Evolutionary conservation across 1,139 yeast species (phyloP).

Genomic region (Yamadazyma mexicana): DNA sequence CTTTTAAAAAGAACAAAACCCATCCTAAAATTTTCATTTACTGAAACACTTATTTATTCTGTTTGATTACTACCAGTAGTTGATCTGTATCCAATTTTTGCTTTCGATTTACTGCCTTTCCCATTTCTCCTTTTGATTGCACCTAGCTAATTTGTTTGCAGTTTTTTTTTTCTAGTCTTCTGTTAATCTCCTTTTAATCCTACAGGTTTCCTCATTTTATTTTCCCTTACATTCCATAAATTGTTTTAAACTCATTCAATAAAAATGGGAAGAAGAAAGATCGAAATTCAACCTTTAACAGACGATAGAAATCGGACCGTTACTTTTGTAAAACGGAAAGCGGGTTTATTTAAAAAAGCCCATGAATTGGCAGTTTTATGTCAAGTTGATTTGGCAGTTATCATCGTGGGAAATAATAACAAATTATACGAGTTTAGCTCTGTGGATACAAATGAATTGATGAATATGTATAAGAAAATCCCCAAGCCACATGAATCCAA

Average conservation of each 20-base stretch:
- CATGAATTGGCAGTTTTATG: slow-evolving; percentile 91
- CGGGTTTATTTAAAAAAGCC: slow-evolving; percentile 94
- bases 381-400: slow-evolving; percentile 89
- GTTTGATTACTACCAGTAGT: background rate
- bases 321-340: slow-evolving; percentile 91
- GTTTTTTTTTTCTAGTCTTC: too few species aligned
- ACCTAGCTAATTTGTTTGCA: too few species aligned
- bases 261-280: slow-evolving; percentile 95
- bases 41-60: background rate
- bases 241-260: too few species aligned
- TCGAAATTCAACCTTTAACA: slow-evolving; percentile 85
- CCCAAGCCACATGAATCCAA: slow-evolving; percentile 53
- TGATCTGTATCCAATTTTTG: background rate
- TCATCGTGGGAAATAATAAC: slow-evolving; percentile 83
- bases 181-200: too few species aligned
- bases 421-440: slow-evolving; percentile 81
- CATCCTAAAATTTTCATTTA: slow-evolving; percentile 1
- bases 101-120: too few species aligned
- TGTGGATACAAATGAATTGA: slow-evolving; percentile 61
- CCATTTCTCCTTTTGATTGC: too few species aligned
- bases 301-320: slow-evolving; percentile 89
- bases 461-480: slow-evolving; percentile 49
- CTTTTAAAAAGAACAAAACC: slow-evolving; percentile 1
- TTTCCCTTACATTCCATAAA: too few species aligned
- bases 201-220: background rate